Evolutionary conservation across 2,329 filamentous ascomycete genomes (phyloP), one percentile per base, ranked within the genome.

Genomic region (Orbilia ellipsospora): DNA sequence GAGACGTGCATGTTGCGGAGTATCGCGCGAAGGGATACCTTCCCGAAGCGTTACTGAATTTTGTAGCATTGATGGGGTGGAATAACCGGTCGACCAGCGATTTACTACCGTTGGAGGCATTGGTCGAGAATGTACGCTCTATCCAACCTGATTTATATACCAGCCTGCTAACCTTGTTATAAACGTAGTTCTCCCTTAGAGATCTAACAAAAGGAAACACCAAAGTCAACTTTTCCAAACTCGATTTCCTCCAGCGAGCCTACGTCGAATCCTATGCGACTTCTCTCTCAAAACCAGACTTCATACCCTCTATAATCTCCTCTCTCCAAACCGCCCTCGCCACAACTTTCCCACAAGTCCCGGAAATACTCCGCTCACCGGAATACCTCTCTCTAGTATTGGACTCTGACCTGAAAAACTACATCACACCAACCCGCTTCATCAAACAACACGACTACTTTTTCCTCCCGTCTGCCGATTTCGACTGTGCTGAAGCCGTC

Each of bases 201-300:
- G 57, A 77, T 80, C 96, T 97, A 83, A 98, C 93, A 2, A 92
- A 91, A 79, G 94, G 94, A 8, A 94, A 97, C 81, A 92, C 94
- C 5, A 90, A 91, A 13, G 92, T 97, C 16, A 89, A 91, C 18
- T 87, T 90, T 60, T 88, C 89, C 57, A 99, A 98, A 81, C 86
- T 98, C 15, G 87, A 88, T 79, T 92, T 90, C 81, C 87, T 98
- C 57, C 92, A 97, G 80, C 88, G 87, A 78, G 86, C 88, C 55
- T 92, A 94, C 80, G 86, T 78, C 86, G 28, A 44, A 36, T 31
- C 28, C 10, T 75, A 75, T 59, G 56, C 64, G 15, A n/a, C 82
- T 84, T 45, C 82, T 83, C 4, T 84, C 84, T 5, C 44, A 26
- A n/a, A 36, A 42, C 23, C 23, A 15, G 12, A 16, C 78, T 81